These are phyloP conservation scores for Antitrichia curtipendula DNA, from an alignment of 225 moss, liverwort and hornwort genomes.

Conservation along the genomic window DNA sequence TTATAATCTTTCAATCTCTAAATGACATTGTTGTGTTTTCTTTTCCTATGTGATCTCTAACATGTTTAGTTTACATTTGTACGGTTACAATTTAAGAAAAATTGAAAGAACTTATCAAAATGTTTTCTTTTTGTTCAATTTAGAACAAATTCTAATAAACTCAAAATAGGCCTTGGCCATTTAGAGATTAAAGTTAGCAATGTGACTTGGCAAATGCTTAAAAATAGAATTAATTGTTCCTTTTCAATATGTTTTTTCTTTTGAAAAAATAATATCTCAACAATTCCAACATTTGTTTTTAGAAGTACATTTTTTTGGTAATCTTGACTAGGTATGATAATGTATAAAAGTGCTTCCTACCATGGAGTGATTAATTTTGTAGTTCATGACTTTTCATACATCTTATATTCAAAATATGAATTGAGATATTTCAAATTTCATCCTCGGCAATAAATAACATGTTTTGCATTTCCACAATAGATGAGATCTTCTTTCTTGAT, in stretches of 20 bases:
- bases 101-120: too few relatives aligned
- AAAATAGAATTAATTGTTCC: background rate
- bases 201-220: background rate
- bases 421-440: background rate
- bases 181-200: too few relatives aligned
- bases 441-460: fast-evolving
- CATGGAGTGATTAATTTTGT: background rate
- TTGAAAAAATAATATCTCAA: background rate
- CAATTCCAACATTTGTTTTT: background rate
- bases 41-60: too few relatives aligned
- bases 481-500: fast-evolving
- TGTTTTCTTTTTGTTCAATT: too few relatives aligned
- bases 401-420: background rate
- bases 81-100: too few relatives aligned
- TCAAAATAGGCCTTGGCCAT: too few relatives aligned
- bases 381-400: background rate
- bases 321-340: background rate
- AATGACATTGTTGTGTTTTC: too few relatives aligned
- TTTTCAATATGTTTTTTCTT: fast-evolving
- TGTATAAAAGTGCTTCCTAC: background rate
- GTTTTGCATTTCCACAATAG: background rate
- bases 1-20: too few relatives aligned
- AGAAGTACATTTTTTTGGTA: background rate
- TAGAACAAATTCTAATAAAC: too few relatives aligned
- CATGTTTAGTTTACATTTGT: too few relatives aligned